Percentiles rank a stretch among this genome's conserved stretches.
Conservation (phyloP, 176 grass and related monocot species). For the Leersia perrieri region DNA sequence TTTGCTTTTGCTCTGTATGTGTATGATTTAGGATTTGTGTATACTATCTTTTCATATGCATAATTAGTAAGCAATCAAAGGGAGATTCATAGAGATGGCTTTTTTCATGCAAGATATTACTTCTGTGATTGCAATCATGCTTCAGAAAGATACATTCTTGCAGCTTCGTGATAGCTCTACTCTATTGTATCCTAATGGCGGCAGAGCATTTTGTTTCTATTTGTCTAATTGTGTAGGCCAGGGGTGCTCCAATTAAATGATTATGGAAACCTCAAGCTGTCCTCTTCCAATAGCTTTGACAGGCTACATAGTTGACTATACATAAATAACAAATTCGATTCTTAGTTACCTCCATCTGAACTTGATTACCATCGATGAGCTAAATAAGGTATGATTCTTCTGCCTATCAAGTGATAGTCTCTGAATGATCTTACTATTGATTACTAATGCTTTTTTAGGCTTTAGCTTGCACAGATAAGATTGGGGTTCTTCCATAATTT, state of each 20-base stretch:
- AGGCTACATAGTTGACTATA: background rate
- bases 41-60: slow-evolving; percentile 8
- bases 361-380: background rate
- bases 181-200: background rate
- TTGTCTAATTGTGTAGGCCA: background rate
- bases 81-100: background rate
- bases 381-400: background rate
- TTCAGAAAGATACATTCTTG: background rate
- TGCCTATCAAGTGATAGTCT: background rate
- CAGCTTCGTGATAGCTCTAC: background rate
- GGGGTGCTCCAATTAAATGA: background rate
- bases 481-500: background rate
- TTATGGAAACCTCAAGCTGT: background rate
- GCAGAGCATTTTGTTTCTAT: background rate
- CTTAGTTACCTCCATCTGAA: background rate
- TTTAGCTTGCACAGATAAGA: background rate
- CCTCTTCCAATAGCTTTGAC: background rate
- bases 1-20: background rate
- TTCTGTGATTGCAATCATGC: background rate
- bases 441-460: background rate
- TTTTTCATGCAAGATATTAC: background rate
- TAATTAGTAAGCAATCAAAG: background rate
- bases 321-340: background rate
- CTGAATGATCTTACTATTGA: background rate
- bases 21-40: slow-evolving; percentile 1